These are phyloP conservation scores for Geotrichum aggregatum DNA, from an alignment of 1,139 yeast species.

Conservation along the genomic window DNA sequence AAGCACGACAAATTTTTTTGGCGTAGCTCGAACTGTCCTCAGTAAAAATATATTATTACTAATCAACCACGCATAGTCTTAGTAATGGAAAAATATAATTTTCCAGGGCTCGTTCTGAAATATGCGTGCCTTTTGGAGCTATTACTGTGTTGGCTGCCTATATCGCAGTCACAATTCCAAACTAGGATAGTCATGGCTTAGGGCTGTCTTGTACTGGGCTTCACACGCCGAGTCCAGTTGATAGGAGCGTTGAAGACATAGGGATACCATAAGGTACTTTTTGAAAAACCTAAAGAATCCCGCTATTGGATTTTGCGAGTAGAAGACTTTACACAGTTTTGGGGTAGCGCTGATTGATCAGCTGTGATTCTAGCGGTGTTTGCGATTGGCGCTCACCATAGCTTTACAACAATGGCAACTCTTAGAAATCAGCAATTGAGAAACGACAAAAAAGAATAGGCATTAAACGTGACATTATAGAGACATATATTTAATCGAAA, in stretches of 20 bases:
- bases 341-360: no score
- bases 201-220: neutral
- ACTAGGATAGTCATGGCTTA: neutral
- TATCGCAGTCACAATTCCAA: conserved; percentile 3
- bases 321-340: no score
- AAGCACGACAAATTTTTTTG: conserved; percentile 2
- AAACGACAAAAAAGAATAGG: conserved; percentile 3
- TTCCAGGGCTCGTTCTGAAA: neutral
- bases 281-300: no score
- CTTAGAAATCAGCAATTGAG: no score
- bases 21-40: neutral
- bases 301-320: no score
- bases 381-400: no score
- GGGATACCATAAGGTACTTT: no score
- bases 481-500: conserved; percentile 35
- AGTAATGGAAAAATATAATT: neutral
- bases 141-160: neutral
- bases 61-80: neutral
- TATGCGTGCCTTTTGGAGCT: neutral
- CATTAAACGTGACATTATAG: conserved; percentile 10
- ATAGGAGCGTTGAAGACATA: no score
- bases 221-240: no score
- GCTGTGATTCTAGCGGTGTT: no score
- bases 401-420: neutral
- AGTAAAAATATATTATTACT: no score